Evolutionary conservation across 306 rosid genomes (phyloP), one percentile per base, ranked within the genome.

Genomic region (Prunus mongolica): DNA sequence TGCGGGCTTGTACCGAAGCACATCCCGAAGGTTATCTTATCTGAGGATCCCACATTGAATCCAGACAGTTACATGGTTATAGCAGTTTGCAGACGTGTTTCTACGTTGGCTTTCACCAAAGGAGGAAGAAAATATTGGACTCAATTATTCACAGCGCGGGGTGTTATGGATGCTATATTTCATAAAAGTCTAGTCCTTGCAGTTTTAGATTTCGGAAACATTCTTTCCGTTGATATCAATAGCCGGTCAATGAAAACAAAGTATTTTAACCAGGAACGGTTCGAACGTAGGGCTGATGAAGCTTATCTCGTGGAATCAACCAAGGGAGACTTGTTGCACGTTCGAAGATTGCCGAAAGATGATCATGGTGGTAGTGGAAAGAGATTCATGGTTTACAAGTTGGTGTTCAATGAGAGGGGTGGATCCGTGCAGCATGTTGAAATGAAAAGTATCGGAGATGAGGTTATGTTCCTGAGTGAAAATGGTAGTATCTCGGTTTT

Each of bases 281-380:
- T n/a, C 57, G 6, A 20, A 10, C 0, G 8, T 56, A 0, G 0
- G 27, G 24, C 15, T 47, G 52, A 13, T 2, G 52, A 67, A 38
- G 44, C 44, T 38, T 69, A 27, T 69, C 45, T 69, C 27, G 45
- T 50, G 73, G 61, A 49, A 50, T 69, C 73, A 50, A 69, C 73
- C 20, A 4, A 47, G 2, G 73, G 61, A 69, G 44, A 69, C 44
- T 22, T 69, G 5, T 50, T 69, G 24, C 58, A 16, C 28, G 24
- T 69, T 69, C 45, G 27, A 6, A 52, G 22, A 19, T 52, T 2
- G 10, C n/a, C 12, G 22, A 2, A 3, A 1, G 27, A 22, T 22
- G 45, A 38, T 38, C 9, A 7, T 38, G 2, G 44, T 38, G 44
- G 0, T 38, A 0, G 44, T 7, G 9, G 2, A 7, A 9, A 38